Base-by-base conservation (phyloP, 306 rosid species). In the Gastrolobium villosum region DNA sequence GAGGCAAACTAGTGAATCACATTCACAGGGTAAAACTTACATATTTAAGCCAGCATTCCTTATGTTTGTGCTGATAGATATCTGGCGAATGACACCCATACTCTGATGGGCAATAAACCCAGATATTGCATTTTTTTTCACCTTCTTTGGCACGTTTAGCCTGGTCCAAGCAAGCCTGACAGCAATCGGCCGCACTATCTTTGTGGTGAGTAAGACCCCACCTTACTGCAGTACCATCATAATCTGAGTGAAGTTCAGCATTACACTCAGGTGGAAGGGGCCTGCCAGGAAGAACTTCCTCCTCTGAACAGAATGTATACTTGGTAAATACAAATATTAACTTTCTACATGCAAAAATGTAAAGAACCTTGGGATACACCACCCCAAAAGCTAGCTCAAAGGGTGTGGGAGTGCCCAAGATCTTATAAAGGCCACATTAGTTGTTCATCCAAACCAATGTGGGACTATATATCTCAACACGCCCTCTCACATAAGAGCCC, bases 101-200 rank as follows among this genome's bases (percentile, higher is more conserved):
- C 76, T 92, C 99, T 10, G 90, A 85, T 1, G 98, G 99, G 67
- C 99, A 95, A 81, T 95, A 95, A 80, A 95, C 99, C 98, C 99
- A 95, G 50, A 89, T 75, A 80, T 95, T 95, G 84, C 99, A 92
- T 89, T 85, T 92, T 82, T 74, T 84, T 45, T 87, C 95, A 7
- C 90, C 88, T 44, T 91, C 89, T 81, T 80, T 93, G 39, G 97
- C 97, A 20, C 13, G 77, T 80, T 53, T 86, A 4, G 97, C 98
- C 1, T 92, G 98, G 81, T 91, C 94, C 80, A 95, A 77, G 89
- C 99, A 95, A 80, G 99, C 94, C 76, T 91, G 96, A 68, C 98
- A 95, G 74, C 99, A 95, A 84, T 95, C 98, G 32, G 98, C 97
- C 71, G 99, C 98, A 81, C 98, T 95, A 61, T 95, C 97, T 88